phyloP scores from a whole-genome alignment of 2,329 filamentous ascomycete genomes.

The Hypoxylon sp. region DNA sequence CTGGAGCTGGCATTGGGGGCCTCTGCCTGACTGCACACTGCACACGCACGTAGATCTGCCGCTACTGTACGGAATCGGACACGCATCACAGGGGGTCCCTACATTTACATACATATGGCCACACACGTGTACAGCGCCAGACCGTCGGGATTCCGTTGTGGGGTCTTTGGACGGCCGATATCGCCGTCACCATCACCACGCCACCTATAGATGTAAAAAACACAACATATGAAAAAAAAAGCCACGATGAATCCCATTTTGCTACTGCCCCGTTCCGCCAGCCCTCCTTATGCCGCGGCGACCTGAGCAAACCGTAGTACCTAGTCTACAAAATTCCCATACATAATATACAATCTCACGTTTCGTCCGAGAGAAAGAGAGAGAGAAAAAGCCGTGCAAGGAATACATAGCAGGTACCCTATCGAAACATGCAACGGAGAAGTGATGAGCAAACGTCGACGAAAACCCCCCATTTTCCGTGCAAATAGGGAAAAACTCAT shows the following conservation, averaged over 20 bases:
- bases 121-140: conserved; percentile 25
- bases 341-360: conserved; percentile 30
- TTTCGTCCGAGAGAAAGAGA: conserved; percentile 2
- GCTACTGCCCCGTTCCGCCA: conserved; percentile 10
- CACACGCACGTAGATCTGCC: conserved; percentile 26
- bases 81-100: not conserved
- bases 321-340: conserved; percentile 25
- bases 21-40: conserved; percentile 5
- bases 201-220: not conserved
- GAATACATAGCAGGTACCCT: no score
- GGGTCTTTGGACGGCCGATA: conserved; percentile 14
- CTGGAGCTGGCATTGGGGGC: conserved; percentile 22
- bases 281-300: conserved; percentile 1
- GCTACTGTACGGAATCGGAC: conserved; percentile 37
- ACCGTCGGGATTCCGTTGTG: conserved; percentile 34
- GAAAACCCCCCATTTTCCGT: conserved; percentile 7
- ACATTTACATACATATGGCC: conserved; percentile 4
- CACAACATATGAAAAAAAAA: not conserved
- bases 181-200: no score
- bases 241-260: not conserved
- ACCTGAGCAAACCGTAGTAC: no score
- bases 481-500: conserved; percentile 11
- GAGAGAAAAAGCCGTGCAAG: no score
- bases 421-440: conserved; percentile 24
- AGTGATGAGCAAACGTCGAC: no score